Conservation (phyloP, 805 yeast genomes). For the Kodamaea nitidulidarum region DNA sequence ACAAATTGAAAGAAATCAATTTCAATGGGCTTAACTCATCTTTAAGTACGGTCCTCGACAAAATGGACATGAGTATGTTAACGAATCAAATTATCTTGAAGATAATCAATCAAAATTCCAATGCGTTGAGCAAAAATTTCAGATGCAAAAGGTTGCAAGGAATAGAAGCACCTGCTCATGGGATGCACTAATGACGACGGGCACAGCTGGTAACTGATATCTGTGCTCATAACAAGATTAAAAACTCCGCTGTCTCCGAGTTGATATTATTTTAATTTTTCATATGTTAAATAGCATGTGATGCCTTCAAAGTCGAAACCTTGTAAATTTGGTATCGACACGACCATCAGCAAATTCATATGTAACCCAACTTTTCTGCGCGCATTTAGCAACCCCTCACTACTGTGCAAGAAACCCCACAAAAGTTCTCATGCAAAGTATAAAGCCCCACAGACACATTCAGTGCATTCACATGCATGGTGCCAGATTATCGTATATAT, state of each 20-base stretch:
- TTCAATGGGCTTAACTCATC: slow-evolving; percentile 62
- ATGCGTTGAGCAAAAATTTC: slow-evolving; percentile 5
- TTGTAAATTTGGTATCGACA: too few species aligned
- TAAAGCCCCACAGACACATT: background rate
- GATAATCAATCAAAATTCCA: slow-evolving; percentile 18
- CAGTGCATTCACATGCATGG: background rate
- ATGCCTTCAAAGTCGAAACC: background rate
- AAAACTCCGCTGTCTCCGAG: slow-evolving; percentile 1
- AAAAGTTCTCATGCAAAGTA: background rate
- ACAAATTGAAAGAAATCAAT: slow-evolving; percentile 47
- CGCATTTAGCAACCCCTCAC: slow-evolving; percentile 1
- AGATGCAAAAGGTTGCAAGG: slow-evolving; percentile 5
- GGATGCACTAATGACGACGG: background rate
- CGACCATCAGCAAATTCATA: too few species aligned
- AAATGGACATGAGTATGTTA: slow-evolving; percentile 50
- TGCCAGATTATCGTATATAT: background rate
- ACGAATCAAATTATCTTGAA: slow-evolving; percentile 52
- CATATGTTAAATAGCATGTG: slow-evolving; percentile 5
- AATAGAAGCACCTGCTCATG: background rate
- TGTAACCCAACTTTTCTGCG: background rate
- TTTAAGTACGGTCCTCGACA: slow-evolving; percentile 56
- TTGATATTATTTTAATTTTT: background rate
- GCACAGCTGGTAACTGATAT: background rate
- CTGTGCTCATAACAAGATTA: background rate
- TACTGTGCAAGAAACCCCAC: background rate